Base-by-base conservation (phyloP, 257 asterid genomes). In the Solanum virginianum region DNA sequence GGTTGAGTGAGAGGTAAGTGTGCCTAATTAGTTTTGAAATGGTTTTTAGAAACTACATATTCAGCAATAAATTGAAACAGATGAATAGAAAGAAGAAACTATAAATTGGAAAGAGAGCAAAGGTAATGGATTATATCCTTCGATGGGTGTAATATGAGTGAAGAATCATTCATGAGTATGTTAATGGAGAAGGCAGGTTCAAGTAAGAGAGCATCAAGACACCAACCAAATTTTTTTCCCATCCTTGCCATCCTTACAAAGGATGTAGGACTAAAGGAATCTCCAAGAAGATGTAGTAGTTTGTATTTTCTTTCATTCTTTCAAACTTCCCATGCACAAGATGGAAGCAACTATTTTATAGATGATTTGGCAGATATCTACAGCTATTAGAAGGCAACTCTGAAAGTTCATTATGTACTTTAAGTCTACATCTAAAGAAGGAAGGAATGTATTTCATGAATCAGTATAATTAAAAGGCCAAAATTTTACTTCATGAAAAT, bases 141-240 rank as follows among this genome's bases (percentile, higher is more conserved):
- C 36, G 36, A 32, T 32, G 36, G 36, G 4, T 32, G 36, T 32
- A 2, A 32, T 32, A 32, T 32, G 36, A 2, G 36, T 32, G 36
- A 32, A 32, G 4, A 32, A 32, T 32, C 36, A 32, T 32, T 32
- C 0, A 32, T 32, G 36, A 32, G 36, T 32, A 4, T 32, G 99
- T 89, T 83, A 90, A 97, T 97, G 98, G 98, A 97, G 88, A 93
- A 90, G 91, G 99, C 98, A 36, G 99, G 94, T 92, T 94, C 99
- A 69, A 95, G 94, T 89, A 91, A 98, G 91, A 93, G 97, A 88
- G 97, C 97, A 81, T 91, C 97, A 41, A 93, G 95, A 90, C 89
- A 92, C 89, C 97, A 93, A 88, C 94, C 92, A 83, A 94, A 97
- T 84, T 94, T 98, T 83, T 94, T 97, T 63, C 99, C 98, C 2